Conservation (phyloP, 768 basidiomycete genomes). For the Ephemerocybe angulata region DNA sequence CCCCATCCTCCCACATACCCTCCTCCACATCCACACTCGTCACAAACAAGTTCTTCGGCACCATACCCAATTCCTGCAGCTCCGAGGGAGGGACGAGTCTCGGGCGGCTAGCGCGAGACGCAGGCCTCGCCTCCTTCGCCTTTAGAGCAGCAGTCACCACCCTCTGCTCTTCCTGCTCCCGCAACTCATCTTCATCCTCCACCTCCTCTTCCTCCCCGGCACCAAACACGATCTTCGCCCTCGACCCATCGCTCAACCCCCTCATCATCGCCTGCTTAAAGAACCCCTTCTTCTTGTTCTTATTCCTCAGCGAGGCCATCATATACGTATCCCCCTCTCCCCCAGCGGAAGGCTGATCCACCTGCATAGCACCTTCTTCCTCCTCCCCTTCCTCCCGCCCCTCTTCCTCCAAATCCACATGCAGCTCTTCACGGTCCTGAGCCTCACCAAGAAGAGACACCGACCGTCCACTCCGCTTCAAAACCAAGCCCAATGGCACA, state of each 20-base stretch:
- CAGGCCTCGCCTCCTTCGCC: background rate
- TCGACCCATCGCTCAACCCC: conserved; percentile 18
- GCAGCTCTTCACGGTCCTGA: conserved; percentile 9
- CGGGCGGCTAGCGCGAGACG: conserved; percentile 14
- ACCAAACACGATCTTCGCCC: conserved; percentile 54
- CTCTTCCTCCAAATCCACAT: conserved; percentile 14
- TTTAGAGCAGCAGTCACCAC: too few relatives aligned
- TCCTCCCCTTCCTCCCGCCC: conserved; percentile 5
- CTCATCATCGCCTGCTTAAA: conserved; percentile 50
- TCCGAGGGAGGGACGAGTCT: conserved; percentile 64
- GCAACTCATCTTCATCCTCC: background rate
- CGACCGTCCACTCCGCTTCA: too few relatives aligned
- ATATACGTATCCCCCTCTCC: conserved; percentile 23
- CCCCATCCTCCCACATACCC: conserved; percentile 28
- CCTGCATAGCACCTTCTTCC: conserved; percentile 4
- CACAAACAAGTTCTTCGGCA: conserved; percentile 65
- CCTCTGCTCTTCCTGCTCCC: too few relatives aligned
- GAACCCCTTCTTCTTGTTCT: conserved; percentile 73
- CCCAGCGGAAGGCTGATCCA: background rate
- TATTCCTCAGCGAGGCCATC: conserved; percentile 62
- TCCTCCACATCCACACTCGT: conserved; percentile 71
- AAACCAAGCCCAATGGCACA: conserved; percentile 34
- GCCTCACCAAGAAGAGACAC: background rate
- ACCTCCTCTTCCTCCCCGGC: background rate
- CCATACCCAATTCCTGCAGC: conserved; percentile 40